These are phyloP conservation scores for Hysterium pulicare DNA, from an alignment of 2,329 filamentous ascomycete species.

Conservation along the genomic window DNA sequence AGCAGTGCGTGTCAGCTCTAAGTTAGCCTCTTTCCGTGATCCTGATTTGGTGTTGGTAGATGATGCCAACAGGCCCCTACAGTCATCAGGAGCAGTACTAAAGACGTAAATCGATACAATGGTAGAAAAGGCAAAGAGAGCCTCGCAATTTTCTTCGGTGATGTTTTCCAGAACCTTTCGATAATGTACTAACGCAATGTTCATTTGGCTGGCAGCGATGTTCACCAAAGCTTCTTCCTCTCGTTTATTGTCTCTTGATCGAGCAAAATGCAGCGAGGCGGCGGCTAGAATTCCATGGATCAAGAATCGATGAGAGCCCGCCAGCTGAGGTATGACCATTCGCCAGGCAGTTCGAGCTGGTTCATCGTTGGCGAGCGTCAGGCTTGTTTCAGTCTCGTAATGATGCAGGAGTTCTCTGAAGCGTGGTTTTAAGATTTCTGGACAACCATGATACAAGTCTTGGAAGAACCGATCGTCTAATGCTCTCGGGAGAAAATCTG, in stretches of 20 bases:
- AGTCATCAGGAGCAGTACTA: conserved; percentile 28
- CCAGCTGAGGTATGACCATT: conserved; percentile 34
- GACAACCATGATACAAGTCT: conserved; percentile 27
- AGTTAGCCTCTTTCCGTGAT: conserved; percentile 19
- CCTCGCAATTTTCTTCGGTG: conserved; percentile 41
- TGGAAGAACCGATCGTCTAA: conserved; percentile 17
- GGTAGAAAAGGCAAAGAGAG: conserved; percentile 36
- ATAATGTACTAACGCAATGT: conserved; percentile 29
- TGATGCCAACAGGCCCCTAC: conserved; percentile 24
- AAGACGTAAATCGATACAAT: conserved; percentile 34
- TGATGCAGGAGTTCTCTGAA: conserved; percentile 29
- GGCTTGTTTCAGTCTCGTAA: conserved; percentile 31
- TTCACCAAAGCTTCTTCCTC: conserved; percentile 23
- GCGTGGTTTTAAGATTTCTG: conserved; percentile 19
- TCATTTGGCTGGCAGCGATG: conserved; percentile 31
- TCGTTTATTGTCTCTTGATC: conserved; percentile 25
- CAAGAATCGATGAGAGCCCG: conserved; percentile 42
- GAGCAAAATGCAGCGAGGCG: conserved; percentile 45
- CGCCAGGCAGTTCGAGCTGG: conserved; percentile 33
- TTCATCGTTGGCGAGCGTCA: conserved; percentile 26
- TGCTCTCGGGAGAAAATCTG: conserved; percentile 8
- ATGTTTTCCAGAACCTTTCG: conserved; percentile 31
- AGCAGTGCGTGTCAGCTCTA: conserved; percentile 25
- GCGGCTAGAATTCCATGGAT: conserved; percentile 46
- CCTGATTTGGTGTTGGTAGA: conserved; percentile 16